These are phyloP conservation scores for Aquilaria yunnanensis DNA, from an alignment of 345 rosid genomes.

Conservation along the genomic window DNA sequence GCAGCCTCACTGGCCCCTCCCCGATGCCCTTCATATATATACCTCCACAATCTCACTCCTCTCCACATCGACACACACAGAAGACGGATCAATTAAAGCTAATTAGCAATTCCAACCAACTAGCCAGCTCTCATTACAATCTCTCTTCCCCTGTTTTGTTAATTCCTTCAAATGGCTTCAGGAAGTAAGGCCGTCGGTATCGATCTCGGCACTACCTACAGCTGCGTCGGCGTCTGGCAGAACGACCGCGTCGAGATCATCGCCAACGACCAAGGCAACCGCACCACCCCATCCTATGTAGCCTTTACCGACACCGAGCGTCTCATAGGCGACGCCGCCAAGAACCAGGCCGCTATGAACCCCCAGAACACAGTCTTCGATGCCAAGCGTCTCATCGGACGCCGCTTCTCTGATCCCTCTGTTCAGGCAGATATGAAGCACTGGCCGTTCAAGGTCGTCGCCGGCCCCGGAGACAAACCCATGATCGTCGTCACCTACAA, in stretches of 20 bases:
- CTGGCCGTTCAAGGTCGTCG: slow-evolving; percentile 39
- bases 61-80: no score
- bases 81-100: no score
- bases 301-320: slow-evolving; percentile 56
- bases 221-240: slow-evolving; percentile 36
- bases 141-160: no score
- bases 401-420: slow-evolving; percentile 33
- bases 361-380: slow-evolving; percentile 50
- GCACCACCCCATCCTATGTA: slow-evolving; percentile 35
- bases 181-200: slow-evolving; percentile 32
- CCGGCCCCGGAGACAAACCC: slow-evolving; percentile 36
- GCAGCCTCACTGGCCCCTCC: no score
- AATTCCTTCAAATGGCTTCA: slow-evolving; percentile 15
- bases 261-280: slow-evolving; percentile 36
- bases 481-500: slow-evolving; percentile 33
- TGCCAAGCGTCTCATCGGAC: slow-evolving; percentile 37
- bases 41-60: no score
- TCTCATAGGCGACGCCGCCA: slow-evolving; percentile 61
- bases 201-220: slow-evolving; percentile 39
- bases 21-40: no score
- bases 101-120: no score
- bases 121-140: no score
- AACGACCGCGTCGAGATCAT: slow-evolving; percentile 39
- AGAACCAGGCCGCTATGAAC: slow-evolving; percentile 49
- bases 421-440: slow-evolving; percentile 37